These are phyloP conservation scores for Umbelopsis sp. DNA, from an alignment of 192 early-diverging fungal genomes.

Conservation along the genomic window DNA sequence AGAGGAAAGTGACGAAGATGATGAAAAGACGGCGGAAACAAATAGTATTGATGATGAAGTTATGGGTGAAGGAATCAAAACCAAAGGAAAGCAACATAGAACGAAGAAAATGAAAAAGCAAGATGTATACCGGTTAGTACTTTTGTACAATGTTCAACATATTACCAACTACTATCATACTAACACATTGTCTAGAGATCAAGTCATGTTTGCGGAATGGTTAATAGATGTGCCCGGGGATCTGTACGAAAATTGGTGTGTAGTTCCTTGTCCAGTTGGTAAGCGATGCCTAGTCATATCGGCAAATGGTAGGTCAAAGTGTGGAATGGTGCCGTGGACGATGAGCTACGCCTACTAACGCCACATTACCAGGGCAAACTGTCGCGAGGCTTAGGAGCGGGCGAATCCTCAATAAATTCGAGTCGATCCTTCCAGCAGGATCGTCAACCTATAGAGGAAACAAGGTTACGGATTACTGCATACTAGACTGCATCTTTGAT, in stretches of 20 bases:
- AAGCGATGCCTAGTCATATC: conserved; percentile 59
- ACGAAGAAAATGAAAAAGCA: conserved; percentile 37
- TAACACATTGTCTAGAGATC: conserved; percentile 39
- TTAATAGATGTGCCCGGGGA: conserved; percentile 52
- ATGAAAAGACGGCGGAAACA: conserved; percentile 16
- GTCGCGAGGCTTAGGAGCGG: conserved; percentile 38
- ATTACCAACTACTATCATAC: no score
- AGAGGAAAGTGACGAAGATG: background rate
- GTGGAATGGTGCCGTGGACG: background rate
- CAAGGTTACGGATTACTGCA: conserved; percentile 52
- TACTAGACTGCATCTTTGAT: conserved; percentile 60
- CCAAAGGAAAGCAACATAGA: conserved; percentile 26
- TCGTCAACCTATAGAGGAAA: conserved; percentile 47
- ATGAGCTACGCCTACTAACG: background rate
- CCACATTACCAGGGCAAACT: conserved; percentile 31
- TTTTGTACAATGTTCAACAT: background rate
- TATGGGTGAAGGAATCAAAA: conserved; percentile 29
- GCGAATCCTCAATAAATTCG: conserved; percentile 42
- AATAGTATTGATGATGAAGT: conserved; percentile 11
- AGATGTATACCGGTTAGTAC: conserved; percentile 44
- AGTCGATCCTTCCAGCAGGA: conserved; percentile 56
- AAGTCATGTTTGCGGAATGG: conserved; percentile 59
- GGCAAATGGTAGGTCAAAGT: conserved; percentile 43
- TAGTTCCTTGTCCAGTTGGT: conserved; percentile 55
- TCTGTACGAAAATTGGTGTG: conserved; percentile 50